A percentile compares a stretch with the other conserved stretches of the same genome.
Evolutionary conservation across 2,329 filamentous ascomycete species (phyloP).

Genomic region (Apiospora phragmitis): DNA sequence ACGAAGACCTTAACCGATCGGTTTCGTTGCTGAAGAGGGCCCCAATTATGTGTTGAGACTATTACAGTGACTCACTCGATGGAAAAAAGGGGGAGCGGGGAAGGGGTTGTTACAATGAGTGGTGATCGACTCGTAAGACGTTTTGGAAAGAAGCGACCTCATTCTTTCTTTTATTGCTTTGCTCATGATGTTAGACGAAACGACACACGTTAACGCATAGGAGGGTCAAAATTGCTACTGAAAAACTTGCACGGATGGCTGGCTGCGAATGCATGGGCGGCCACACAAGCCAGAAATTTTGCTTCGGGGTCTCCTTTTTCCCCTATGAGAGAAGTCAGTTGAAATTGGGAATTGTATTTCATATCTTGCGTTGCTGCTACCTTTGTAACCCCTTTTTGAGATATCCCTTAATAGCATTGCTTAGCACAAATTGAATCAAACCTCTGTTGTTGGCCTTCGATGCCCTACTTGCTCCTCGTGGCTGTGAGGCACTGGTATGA

Average conservation of each 20-base stretch:
- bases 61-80: background rate
- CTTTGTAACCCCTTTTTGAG: background rate
- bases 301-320: background rate
- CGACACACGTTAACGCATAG: slow-evolving; percentile 5
- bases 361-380: background rate
- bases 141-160: slow-evolving; percentile 3
- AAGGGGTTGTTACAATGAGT: background rate
- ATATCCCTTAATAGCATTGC: background rate
- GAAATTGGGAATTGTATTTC: background rate
- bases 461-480: background rate
- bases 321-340: background rate
- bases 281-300: background rate
- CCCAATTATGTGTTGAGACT: background rate
- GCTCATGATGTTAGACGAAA: background rate
- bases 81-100: no score
- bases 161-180: background rate
- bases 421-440: background rate
- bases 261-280: slow-evolving; percentile 2
- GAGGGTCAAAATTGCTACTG: background rate
- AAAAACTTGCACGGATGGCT: background rate
- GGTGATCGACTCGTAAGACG: background rate
- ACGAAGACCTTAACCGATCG: no score
- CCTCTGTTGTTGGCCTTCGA: background rate
- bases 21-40: background rate
- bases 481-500: background rate